Conservation (phyloP, 441 rosid species). For the Croton laevigatus region DNA sequence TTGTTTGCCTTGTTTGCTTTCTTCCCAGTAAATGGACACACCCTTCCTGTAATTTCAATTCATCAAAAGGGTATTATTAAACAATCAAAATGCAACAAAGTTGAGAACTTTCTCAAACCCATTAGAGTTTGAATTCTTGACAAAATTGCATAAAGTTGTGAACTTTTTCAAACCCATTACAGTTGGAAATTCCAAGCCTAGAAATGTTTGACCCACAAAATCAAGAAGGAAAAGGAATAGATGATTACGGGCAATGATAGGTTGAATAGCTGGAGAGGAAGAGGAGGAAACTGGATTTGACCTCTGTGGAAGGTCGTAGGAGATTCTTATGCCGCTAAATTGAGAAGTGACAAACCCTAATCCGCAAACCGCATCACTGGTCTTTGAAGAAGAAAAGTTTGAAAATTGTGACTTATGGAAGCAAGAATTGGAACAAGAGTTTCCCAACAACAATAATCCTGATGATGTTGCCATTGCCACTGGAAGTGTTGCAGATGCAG, state of each 20-base stretch:
- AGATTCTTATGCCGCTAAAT: constrained; percentile 61
- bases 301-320: constrained; percentile 24
- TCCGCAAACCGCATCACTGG: constrained; percentile 22
- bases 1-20: constrained; percentile 84
- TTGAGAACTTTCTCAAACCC: neutral
- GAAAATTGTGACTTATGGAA: constrained; percentile 3
- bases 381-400: constrained; percentile 13
- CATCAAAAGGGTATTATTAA: neutral
- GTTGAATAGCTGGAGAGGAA: constrained; percentile 46
- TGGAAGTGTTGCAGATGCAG: neutral
- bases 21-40: constrained; percentile 92
- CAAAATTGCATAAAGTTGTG: neutral
- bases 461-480: constrained; percentile 12
- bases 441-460: neutral
- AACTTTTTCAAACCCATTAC: neutral
- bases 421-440: neutral
- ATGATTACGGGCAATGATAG: constrained; percentile 66
- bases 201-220: neutral
- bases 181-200: neutral
- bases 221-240: constrained; percentile 11
- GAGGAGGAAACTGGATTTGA: constrained; percentile 36
- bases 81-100: neutral
- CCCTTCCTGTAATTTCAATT: constrained; percentile 48
- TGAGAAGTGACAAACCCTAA: constrained; percentile 65
- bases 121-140: neutral